These are phyloP conservation scores for Pyronema omphalodes DNA, from an alignment of 495 filamentous ascomycete genomes.

Conservation along the genomic window DNA sequence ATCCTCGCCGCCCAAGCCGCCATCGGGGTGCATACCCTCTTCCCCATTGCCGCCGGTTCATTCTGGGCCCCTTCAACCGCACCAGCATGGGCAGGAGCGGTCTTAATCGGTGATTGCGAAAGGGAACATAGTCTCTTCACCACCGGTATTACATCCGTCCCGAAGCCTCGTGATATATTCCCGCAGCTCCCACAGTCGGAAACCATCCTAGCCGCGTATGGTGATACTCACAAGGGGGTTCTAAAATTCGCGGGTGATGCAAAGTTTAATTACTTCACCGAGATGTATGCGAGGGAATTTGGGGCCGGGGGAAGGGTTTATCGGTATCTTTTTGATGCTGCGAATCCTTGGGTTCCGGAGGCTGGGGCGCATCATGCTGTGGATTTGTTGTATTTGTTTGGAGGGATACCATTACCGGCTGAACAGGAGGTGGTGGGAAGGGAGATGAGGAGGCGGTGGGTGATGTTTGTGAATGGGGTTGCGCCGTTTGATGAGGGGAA, in stretches of 20 bases:
- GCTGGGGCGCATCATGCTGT: conserved; percentile 31
- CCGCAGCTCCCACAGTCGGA: neutral
- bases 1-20: neutral
- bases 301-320: conserved; percentile 25
- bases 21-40: neutral
- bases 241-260: neutral
- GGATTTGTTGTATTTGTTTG: conserved; percentile 30
- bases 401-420: neutral
- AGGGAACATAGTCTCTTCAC: neutral
- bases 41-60: neutral
- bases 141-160: neutral
- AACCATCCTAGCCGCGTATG: neutral
- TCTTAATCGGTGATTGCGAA: neutral
- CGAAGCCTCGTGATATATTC: neutral
- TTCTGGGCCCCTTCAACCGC: neutral
- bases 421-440: neutral
- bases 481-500: neutral
- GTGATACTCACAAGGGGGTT: neutral
- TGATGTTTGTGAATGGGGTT: neutral
- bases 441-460: neutral
- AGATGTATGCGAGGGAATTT: conserved; percentile 16
- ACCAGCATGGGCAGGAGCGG: neutral
- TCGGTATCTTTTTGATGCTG: conserved; percentile 29
- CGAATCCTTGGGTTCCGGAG: conserved; percentile 30
- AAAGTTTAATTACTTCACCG: neutral